Conservation (phyloP, 805 yeast species). For the Saccharomycopsis olivae region DNA sequence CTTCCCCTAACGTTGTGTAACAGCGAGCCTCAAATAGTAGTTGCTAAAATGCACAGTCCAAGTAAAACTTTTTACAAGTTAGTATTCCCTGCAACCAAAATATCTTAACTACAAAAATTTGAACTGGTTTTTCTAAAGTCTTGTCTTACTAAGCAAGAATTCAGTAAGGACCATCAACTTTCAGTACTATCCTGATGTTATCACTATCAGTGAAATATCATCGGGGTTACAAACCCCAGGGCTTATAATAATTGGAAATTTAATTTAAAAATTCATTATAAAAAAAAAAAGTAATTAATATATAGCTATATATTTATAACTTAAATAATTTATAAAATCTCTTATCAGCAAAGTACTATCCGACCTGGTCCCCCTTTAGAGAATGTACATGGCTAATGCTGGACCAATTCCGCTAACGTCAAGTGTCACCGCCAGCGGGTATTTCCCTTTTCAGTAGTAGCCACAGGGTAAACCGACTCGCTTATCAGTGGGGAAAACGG, state of each 20-base stretch:
- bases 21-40: slow-evolving; percentile 2
- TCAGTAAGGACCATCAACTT: too few relatives aligned
- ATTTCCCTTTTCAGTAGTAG: too few relatives aligned
- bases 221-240: not conserved
- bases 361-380: not conserved
- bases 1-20: slow-evolving; percentile 13
- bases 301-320: too few relatives aligned
- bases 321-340: too few relatives aligned
- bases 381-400: not conserved
- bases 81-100: not conserved
- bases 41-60: not conserved
- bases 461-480: too few relatives aligned
- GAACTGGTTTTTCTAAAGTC: not conserved
- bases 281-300: too few relatives aligned
- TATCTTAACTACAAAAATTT: not conserved
- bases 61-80: not conserved
- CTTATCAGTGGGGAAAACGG: too few relatives aligned
- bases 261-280: not conserved
- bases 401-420: not conserved
- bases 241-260: not conserved
- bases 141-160: too few relatives aligned
- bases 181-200: too few relatives aligned
- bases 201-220: too few relatives aligned
- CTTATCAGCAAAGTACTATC: not conserved
- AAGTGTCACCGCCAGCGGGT: not conserved